Evolutionary conservation across 768 basidiomycete genomes (phyloP).

Genomic region (Suillus clintonianus): DNA sequence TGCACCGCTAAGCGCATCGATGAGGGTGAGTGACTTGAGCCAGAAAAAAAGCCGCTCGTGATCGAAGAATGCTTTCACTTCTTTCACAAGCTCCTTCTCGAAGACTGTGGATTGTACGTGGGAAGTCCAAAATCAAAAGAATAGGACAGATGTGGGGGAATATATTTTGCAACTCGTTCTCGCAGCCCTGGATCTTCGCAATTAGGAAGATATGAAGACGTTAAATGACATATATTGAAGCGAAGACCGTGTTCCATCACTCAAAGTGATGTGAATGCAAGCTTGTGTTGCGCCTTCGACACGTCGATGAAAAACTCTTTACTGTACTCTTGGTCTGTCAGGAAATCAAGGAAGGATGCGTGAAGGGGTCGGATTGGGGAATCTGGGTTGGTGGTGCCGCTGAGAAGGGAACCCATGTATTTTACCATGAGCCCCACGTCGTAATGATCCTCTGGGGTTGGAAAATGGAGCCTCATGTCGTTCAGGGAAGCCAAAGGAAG

Average conservation of each 20-base stretch:
- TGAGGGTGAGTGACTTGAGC: neutral
- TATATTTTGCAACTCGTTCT: too few species aligned
- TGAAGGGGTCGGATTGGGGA: too few species aligned
- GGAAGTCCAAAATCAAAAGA: conserved; percentile 12
- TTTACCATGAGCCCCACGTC: neutral
- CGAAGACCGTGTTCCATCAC: conserved; percentile 19
- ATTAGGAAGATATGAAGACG: too few species aligned
- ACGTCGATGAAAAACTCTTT: conserved; percentile 13
- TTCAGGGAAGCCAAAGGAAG: neutral
- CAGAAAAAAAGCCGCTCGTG: conserved; percentile 9
- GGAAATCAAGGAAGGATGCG: conserved; percentile 17
- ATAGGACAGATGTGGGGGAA: conserved; percentile 6
- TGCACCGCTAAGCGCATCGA: neutral
- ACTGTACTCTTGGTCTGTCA: conserved; percentile 15
- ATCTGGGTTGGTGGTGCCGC: neutral
- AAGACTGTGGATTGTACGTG: conserved; percentile 4
- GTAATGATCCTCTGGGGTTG: too few species aligned
- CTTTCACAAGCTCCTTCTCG: neutral
- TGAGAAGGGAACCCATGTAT: conserved; percentile 8
- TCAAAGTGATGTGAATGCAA: conserved; percentile 22
- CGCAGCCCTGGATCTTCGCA: too few species aligned
- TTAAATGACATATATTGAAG: too few species aligned
- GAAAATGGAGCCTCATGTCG: neutral
- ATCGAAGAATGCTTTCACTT: conserved; percentile 2
- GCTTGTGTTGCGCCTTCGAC: conserved; percentile 12